Evolutionary conservation across 805 yeast species (phyloP).

Genomic region (Yarrowia sp.): DNA sequence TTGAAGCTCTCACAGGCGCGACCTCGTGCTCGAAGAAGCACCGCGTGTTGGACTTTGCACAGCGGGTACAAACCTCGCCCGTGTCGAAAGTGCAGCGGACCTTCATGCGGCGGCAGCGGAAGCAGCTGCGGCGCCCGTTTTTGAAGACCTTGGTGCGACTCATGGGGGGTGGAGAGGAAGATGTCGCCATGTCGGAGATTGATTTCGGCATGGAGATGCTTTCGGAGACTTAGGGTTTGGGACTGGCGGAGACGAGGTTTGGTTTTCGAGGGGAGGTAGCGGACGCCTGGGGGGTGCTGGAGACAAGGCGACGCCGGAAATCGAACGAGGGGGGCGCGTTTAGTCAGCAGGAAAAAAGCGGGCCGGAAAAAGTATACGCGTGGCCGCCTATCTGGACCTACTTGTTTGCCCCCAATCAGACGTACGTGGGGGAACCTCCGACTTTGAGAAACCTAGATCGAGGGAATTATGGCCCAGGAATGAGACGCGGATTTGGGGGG

Average conservation of each 20-base stretch:
- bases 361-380: too few species aligned
- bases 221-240: conserved; percentile 11
- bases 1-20: neutral
- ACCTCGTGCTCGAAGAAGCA: conserved; percentile 24
- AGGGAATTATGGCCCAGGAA: neutral
- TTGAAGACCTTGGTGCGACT: conserved; percentile 25
- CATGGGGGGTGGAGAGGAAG: neutral
- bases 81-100: conserved; percentile 21
- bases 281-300: too few species aligned
- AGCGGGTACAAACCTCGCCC: conserved; percentile 22
- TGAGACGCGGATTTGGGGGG: too few species aligned
- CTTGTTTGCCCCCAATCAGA: too few species aligned
- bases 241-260: too few species aligned
- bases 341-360: too few species aligned
- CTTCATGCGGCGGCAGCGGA: conserved; percentile 25
- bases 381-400: too few species aligned
- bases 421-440: too few species aligned
- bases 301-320: too few species aligned
- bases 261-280: too few species aligned
- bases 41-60: conserved; percentile 21
- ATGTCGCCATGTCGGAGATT: conserved; percentile 6
- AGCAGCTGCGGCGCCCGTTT: conserved; percentile 21
- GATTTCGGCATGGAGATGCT: conserved; percentile 9
- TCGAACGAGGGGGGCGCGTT: too few species aligned
- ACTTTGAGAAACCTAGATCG: conserved; percentile 5